phyloP scores from a whole-genome alignment of 345 rosid species.

The Salix suchowensis region DNA sequence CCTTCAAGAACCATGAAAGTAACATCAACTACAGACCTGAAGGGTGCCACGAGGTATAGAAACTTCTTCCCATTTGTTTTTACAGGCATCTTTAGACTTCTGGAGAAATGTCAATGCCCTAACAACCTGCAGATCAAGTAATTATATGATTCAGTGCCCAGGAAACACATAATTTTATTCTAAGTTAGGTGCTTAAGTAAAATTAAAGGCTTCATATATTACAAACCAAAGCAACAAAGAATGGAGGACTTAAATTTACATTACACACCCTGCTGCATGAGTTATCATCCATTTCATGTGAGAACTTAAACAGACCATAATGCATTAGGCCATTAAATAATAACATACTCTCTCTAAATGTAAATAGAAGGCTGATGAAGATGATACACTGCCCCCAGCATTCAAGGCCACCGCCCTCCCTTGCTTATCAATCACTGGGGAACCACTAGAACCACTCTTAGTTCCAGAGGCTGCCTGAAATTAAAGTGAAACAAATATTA shows the following conservation, averaged over 20 bases:
- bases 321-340: too few species aligned
- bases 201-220: too few species aligned
- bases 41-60: conserved; percentile 91
- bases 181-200: too few species aligned
- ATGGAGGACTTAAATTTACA: too few species aligned
- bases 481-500: not conserved
- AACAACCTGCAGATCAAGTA: conserved; percentile 58
- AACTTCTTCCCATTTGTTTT: conserved; percentile 59
- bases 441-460: conserved; percentile 97
- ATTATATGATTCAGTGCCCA: not conserved
- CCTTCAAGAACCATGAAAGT: not conserved
- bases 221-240: too few species aligned
- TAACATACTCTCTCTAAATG: conserved; percentile 76
- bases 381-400: conserved; percentile 87
- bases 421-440: conserved; percentile 93
- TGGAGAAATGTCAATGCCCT: conserved; percentile 73
- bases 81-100: conserved; percentile 43
- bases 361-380: conserved; percentile 86
- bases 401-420: conserved; percentile 95
- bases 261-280: too few species aligned
- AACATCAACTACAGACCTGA: conserved; percentile 62
- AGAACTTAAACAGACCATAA: too few species aligned
- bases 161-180: not conserved
- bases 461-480: conserved; percentile 95
- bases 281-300: too few species aligned